Base-by-base conservation (phyloP, 2,329 filamentous ascomycete species). In the Penicillium sp. region DNA sequence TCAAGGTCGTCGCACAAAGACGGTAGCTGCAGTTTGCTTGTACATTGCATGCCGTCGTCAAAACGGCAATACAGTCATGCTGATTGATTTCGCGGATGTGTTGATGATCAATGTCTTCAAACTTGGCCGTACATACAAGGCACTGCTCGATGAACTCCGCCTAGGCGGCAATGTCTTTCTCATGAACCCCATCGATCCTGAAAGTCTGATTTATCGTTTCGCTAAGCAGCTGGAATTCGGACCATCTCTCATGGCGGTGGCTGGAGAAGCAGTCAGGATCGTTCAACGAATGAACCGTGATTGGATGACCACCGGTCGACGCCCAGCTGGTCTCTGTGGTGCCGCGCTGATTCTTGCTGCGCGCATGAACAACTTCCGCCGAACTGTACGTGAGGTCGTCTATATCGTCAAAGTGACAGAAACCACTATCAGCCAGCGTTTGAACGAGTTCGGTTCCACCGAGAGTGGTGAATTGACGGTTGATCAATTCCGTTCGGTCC, bases 321-420 rank as follows among this genome's bases (percentile, higher is more conserved):
- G 94, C 41, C 94, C 94, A 17, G 93, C 93, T 7, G 94, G 94
- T 64, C 88, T 97, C 54, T 97, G 93, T 73, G 94, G 94, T 61
- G 94, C 94, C 13, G 96, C 93, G 65, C 84, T 99, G 48, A 90
- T 99, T 60, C 88, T 99, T 73, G 94, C 94, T 7, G 93, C 94
- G 9, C 89, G 94, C 52, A 97, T 97, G 89, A 96, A 97, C 82
- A 97, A 97, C 75, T 99, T 95, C 72, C 89, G 93, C 45, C 88
- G 94, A 19, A 96, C 92, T 0, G 87, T 96, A 13, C 86, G 92
- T 31, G 94, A 99, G 75, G 90, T 99, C 9, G 93, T 97, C n/a
- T 97, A 96, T 72, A 90, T 97, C 38, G 93, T 97, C 72, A 97
- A 97, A 72, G 93, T 97, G 50, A 95, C 93, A 42, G 95, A 95